Evolutionary conservation across 345 rosid species (phyloP).

Genomic region (Eucalyptus cladocalyx): DNA sequence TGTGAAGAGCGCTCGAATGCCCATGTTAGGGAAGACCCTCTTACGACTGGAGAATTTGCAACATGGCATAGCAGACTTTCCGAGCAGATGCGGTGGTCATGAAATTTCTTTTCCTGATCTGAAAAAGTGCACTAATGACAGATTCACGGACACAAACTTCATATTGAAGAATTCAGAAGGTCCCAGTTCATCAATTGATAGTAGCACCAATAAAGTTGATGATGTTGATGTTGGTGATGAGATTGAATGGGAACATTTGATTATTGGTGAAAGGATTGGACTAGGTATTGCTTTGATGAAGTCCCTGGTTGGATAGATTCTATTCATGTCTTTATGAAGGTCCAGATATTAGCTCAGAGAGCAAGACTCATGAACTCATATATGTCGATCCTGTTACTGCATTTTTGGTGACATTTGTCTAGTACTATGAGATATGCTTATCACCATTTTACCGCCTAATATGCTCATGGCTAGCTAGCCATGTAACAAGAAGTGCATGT

Average conservation of each 20-base stretch:
- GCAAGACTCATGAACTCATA: not conserved
- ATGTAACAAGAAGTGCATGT: too few species aligned
- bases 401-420: not conserved
- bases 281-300: conserved; percentile 40
- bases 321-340: not conserved
- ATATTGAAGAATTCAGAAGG: conserved; percentile 55
- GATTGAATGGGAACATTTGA: conserved; percentile 95
- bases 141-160: conserved; percentile 1
- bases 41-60: too few species aligned
- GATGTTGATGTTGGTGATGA: conserved; percentile 90
- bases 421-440: too few species aligned
- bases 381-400: not conserved
- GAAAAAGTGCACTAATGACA: too few species aligned
- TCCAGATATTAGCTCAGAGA: not conserved
- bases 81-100: too few species aligned
- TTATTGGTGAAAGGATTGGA: conserved; percentile 92
- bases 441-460: too few species aligned
- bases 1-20: too few species aligned
- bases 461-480: too few species aligned
- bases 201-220: conserved; percentile 35
- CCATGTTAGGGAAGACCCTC: fast-evolving
- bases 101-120: too few species aligned
- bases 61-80: too few species aligned
- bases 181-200: conserved; percentile 41
- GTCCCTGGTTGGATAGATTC: not conserved